Conservation (phyloP, 345 rosid genomes). For the Trapa bicornis region DNA sequence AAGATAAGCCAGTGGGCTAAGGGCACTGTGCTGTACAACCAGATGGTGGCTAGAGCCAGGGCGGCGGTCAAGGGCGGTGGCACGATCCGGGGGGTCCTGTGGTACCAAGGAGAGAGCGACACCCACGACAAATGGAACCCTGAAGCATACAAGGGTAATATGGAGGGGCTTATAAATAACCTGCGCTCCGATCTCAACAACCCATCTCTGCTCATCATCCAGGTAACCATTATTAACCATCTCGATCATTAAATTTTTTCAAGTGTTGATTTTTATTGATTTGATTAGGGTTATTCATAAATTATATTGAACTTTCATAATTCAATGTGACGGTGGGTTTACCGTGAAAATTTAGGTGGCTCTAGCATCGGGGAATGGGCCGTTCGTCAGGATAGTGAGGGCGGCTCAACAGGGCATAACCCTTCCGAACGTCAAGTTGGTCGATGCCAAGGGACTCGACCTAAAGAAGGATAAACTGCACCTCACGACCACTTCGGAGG, state of each 20-base stretch:
- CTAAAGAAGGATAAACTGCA: constrained; percentile 25
- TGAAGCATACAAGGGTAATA: constrained; percentile 18
- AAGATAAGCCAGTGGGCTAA: constrained; percentile 27
- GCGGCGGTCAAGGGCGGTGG: constrained; percentile 24
- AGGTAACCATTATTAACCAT: constrained; percentile 9
- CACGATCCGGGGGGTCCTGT: constrained; percentile 23
- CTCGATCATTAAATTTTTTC: too few relatives aligned
- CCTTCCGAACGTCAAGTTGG: constrained; percentile 18
- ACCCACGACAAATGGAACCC: constrained; percentile 19
- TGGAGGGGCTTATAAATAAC: constrained; percentile 23
- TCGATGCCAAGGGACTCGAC: constrained; percentile 28
- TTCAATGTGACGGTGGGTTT: too few relatives aligned
- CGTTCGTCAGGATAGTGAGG: constrained; percentile 22
- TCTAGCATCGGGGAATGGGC: constrained; percentile 29
- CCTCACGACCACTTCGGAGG: constrained; percentile 26
- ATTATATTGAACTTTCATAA: too few relatives aligned
- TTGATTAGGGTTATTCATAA: too few relatives aligned
- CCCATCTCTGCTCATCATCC: constrained; percentile 24
- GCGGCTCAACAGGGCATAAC: constrained; percentile 19
- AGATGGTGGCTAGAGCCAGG: constrained; percentile 24
- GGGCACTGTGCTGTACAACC: constrained; percentile 22
- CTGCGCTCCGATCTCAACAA: constrained; percentile 25
- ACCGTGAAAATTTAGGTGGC: constrained; percentile 15
- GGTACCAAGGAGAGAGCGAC: constrained; percentile 48
- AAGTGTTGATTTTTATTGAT: too few relatives aligned